Conservation (phyloP, 2,329 filamentous ascomycete genomes). For the Exophiala xenobiotica region DNA sequence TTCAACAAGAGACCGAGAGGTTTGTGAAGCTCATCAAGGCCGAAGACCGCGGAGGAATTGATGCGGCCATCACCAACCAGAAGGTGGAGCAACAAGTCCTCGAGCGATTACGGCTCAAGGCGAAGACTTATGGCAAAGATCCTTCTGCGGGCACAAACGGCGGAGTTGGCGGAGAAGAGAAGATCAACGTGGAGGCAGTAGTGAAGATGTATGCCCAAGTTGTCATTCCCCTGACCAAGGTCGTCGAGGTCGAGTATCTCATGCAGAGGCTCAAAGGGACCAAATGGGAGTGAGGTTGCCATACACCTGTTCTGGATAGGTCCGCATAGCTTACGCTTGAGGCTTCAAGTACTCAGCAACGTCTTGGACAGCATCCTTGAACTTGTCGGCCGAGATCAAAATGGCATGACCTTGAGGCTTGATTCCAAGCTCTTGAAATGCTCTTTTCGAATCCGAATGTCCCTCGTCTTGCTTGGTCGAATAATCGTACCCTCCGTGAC, state of each 20-base stretch:
- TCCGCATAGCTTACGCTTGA: conserved; percentile 21
- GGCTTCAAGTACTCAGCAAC: conserved; percentile 71
- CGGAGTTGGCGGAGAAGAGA: conserved; percentile 50
- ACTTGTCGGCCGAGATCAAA: conserved; percentile 76
- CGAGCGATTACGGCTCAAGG: conserved; percentile 82
- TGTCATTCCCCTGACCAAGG: conserved; percentile 96
- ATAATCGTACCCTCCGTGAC: conserved; percentile 70
- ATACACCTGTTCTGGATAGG: background rate
- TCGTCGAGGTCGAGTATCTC: conserved; percentile 95
- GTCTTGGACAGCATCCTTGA: conserved; percentile 72
- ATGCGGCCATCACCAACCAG: conserved; percentile 83
- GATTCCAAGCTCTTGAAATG: conserved; percentile 91
- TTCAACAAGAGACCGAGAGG: conserved; percentile 73
- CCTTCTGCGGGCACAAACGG: conserved; percentile 59
- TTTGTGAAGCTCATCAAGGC: conserved; percentile 82
- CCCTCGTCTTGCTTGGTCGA: conserved; percentile 74
- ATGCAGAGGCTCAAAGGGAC: conserved; percentile 77
- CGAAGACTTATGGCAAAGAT: conserved; percentile 89
- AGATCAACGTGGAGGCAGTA: conserved; percentile 91
- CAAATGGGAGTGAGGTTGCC: conserved; percentile 44
- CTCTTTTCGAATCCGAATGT: conserved; percentile 84
- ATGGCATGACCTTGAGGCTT: conserved; percentile 81
- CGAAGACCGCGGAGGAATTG: conserved; percentile 76
- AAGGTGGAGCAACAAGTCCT: conserved; percentile 90
- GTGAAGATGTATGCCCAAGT: conserved; percentile 85